These are phyloP conservation scores for Lenzites betulinus DNA, from an alignment of 768 basidiomycete species.

Conservation along the genomic window DNA sequence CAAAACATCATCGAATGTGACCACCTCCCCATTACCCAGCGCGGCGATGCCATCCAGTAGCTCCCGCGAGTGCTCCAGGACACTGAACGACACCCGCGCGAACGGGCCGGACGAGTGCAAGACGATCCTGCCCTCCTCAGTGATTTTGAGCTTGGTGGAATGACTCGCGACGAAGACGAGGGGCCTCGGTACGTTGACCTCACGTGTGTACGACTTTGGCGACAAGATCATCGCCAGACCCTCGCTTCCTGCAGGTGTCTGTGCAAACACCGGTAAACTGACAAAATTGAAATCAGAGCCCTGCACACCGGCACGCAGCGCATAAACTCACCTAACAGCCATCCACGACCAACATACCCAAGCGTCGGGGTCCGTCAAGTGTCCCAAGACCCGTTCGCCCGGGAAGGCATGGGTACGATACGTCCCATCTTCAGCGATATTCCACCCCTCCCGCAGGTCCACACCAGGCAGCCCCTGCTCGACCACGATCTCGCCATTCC, in stretches of 20 bases:
- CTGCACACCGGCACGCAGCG: not conserved
- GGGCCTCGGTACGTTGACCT: conserved; percentile 13
- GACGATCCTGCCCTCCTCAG: conserved; percentile 11
- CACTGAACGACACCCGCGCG: conserved; percentile 6
- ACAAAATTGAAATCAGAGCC: not conserved
- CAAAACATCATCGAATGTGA: not conserved
- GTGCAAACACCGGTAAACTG: conserved; percentile 1
- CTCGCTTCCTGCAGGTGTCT: not conserved
- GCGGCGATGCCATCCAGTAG: conserved; percentile 5
- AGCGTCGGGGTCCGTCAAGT: conserved; percentile 12
- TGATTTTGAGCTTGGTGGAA: conserved; percentile 15
- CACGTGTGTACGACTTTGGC: conserved; percentile 13
- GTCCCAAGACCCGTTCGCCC: conserved; percentile 11
- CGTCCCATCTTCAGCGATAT: conserved; percentile 12
- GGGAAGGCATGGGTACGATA: conserved; percentile 6
- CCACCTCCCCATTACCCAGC: not conserved
- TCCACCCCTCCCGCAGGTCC: conserved; percentile 21
- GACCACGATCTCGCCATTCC: conserved; percentile 27
- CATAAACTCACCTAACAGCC: conserved; percentile 18
- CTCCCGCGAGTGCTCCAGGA: conserved; percentile 11
- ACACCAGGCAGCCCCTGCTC: conserved; percentile 23
- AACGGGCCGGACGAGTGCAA: not conserved
- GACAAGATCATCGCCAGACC: conserved; percentile 13
- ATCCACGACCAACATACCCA: conserved; percentile 27
- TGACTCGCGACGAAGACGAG: conserved; percentile 19